Evolutionary conservation across 805 yeast genomes (phyloP), one percentile per base, ranked within the genome.

Genomic region (Ogataea sp.): DNA sequence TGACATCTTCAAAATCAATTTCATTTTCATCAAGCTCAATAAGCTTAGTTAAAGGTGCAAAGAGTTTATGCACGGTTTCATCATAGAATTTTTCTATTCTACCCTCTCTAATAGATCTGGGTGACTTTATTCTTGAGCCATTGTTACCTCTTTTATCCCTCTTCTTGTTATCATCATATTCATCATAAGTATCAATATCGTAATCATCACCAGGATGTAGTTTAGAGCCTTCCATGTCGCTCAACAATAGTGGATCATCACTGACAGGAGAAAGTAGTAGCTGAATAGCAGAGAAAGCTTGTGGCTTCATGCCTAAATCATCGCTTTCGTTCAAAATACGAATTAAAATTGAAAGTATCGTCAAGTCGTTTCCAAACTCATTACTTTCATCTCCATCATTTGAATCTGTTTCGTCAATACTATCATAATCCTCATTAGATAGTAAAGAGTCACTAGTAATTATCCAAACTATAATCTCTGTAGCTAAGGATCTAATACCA

Each of bases 401-500:
- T 13, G 7, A 24, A 71, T 1, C 74, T 65, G 27, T 37, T 10
- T 34, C 21, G 7, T 16, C n/a, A 16, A 10, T 14, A 17, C 10
- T 16, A 15, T 34, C 36, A 13, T 24, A 16, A 14, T 34, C 21
- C 5, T 24, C 51, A 48, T 63, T 69, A 28, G 85, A 76, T 31
- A 84, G 58, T 14, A 78, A 58, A 9, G 84, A 80, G 52, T 88
- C 96, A 49, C 84, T 90, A 43, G 89, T 96, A 20, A 89, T 80
- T 4, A 88, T 79, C 1, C 87, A 67, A 8, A 84, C 83, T 14
- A 89, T 72, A 8, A 86, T 61, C 53, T 90, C 97, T 0, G 93
- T 80, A 0, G 95, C 94, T 18, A 83, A 53, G 2, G 80, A 76
- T 40, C 90, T 66, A 9, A 77, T 69, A 4, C 67, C 65, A 30